Percentiles rank a stretch among this genome's conserved stretches.
Conservation (phyloP, 768 basidiomycete species). For the Calocera viscosa region DNA sequence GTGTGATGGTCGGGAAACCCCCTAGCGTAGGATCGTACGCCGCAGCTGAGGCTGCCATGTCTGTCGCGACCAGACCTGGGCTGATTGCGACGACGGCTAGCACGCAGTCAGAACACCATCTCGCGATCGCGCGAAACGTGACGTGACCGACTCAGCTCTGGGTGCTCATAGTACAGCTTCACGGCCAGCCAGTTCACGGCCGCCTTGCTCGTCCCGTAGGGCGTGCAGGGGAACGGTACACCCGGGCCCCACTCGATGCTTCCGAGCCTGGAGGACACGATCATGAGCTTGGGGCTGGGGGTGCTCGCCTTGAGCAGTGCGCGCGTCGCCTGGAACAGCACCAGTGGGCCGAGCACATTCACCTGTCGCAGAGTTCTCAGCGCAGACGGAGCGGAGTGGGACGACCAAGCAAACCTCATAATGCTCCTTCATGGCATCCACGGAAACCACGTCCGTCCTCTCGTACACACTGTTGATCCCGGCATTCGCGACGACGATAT, state of each 20-base stretch:
- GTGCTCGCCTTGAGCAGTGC: conserved; percentile 11
- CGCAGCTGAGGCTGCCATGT: not conserved
- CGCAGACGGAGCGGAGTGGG: not conserved
- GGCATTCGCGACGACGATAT: conserved; percentile 21
- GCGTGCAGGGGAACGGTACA: not conserved
- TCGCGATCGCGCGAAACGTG: too few relatives aligned
- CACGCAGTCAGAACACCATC: too few relatives aligned
- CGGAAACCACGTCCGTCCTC: not conserved
- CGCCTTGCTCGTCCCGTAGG: conserved; percentile 15
- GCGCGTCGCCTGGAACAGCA: conserved; percentile 18
- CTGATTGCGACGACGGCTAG: not conserved
- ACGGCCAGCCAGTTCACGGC: conserved; percentile 16
- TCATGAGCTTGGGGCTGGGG: conserved; percentile 12
- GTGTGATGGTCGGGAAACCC: not conserved
- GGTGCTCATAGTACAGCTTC: conserved; percentile 11
- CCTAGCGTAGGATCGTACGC: not conserved
- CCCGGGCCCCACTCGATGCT: conserved; percentile 7
- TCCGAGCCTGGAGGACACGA: conserved; percentile 12
- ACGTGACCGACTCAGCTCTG: not conserved
- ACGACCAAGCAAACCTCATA: not conserved
- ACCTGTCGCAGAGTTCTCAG: not conserved
- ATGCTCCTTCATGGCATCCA: not conserved
- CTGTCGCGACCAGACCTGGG: not conserved
- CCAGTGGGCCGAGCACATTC: conserved; percentile 18
- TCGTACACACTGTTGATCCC: conserved; percentile 11